Evolutionary conservation across 805 yeast genomes (phyloP), one percentile per base, ranked within the genome.

Genomic region (Suhomyces kilbournensis): DNA sequence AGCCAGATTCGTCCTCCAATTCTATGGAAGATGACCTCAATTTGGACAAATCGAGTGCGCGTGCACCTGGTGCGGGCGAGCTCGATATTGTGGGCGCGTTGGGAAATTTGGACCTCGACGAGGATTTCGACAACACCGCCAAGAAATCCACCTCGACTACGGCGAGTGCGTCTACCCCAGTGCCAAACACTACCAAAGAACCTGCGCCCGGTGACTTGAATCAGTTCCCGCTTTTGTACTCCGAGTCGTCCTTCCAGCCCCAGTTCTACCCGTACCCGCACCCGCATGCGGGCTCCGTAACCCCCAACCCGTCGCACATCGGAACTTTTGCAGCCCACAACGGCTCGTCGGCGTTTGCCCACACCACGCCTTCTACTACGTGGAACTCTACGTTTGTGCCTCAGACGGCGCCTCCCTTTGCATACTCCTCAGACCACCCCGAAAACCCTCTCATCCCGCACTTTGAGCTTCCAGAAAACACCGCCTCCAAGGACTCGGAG

Each of bases 81-180:
- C 65, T 74, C 60, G 82, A 79, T 54, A 71, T 79, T 44, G 79
- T 75, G 25, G 79, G 79, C 14, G 82, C 82, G 19, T 63, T 79
- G 42, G 75, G 74, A 46, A 74, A 75, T 40, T 66, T 80, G 45
- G 73, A 77, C 60, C 67, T 80, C 51, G 48, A 45, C 26, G 48
- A 30, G 9, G 48, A 32, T 12, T 45, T 45, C 12, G 48, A n/a
- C 3, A 39, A 39, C 5, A 35, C 12, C 14, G 23, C 25, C 1
- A 12, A 25, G 19, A n/a, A n/a, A 4, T n/a, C 44, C 9, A 23
- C 35, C 35, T n/a, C n/a, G n/a, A n/a, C n/a, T n/a, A n/a, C n/a
- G n/a, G n/a, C n/a, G n/a, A 32, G 4, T 12, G 2, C 35, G n/a
- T 12, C 32, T 4, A 28, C 32, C 4, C 32, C 32, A 4, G 32